Conservation (phyloP, 805 yeast genomes). For the Schizosaccharomyces osmophilus region DNA sequence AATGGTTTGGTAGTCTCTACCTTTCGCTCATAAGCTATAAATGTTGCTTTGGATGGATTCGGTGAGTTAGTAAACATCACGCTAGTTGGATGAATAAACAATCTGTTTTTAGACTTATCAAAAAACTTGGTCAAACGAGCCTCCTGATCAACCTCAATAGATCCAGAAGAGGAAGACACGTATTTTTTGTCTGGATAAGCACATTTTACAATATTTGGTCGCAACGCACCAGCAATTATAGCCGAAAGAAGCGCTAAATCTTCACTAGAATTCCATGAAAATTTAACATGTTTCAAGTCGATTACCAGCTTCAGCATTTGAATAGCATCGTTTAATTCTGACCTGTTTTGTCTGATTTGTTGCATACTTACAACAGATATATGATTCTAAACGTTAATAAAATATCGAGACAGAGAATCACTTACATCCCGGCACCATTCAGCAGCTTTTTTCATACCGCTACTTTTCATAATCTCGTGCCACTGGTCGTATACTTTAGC, state of each 20-base stretch:
- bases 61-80: slow-evolving; percentile 31
- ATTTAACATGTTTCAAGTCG: neutral
- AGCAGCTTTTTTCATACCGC: neutral
- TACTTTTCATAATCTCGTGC: neutral
- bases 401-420: no score
- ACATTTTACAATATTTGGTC: slow-evolving; percentile 62
- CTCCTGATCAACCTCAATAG: slow-evolving; percentile 70
- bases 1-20: slow-evolving; percentile 40
- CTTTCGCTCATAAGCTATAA: slow-evolving; percentile 38
- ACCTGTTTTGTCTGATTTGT: neutral
- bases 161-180: slow-evolving; percentile 44
- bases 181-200: slow-evolving; percentile 64
- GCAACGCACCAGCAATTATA: slow-evolving; percentile 53
- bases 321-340: neutral
- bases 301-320: neutral
- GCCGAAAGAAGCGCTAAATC: slow-evolving; percentile 33
- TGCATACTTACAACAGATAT: neutral
- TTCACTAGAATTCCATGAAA: slow-evolving; percentile 7
- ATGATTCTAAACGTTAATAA: neutral
- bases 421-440: neutral
- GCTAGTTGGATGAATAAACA: slow-evolving; percentile 74
- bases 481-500: neutral
- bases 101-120: slow-evolving; percentile 31
- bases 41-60: slow-evolving; percentile 17
- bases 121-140: slow-evolving; percentile 47